Evolutionary conservation across 371 early-diverging fungal species (phyloP).

Genomic region (Cokeromyces recurvatus): DNA sequence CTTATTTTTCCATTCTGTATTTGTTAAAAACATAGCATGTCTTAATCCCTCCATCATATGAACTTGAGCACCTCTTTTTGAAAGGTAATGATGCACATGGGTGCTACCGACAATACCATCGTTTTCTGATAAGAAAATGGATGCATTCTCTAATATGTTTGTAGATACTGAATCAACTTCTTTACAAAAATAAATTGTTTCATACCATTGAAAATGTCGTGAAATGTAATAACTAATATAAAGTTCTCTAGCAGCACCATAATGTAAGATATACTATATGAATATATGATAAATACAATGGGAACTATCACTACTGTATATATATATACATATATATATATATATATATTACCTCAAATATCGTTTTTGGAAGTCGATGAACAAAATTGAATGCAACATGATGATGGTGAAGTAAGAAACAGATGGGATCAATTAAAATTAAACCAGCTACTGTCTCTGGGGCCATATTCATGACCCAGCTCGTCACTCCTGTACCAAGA

Average conservation of each 20-base stretch:
- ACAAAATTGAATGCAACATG: constrained; percentile 67
- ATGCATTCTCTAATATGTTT: constrained; percentile 19
- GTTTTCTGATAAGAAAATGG: constrained; percentile 39
- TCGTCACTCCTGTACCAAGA: constrained; percentile 52
- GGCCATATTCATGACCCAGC: constrained; percentile 40
- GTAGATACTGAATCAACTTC: neutral
- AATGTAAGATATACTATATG: constrained; percentile 46
- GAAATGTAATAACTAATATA: constrained; percentile 60
- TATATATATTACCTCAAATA: constrained; percentile 54
- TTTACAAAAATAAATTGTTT: constrained; percentile 43
- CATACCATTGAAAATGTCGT: constrained; percentile 61
- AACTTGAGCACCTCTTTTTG: constrained; percentile 13
- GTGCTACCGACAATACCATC: constrained; percentile 43
- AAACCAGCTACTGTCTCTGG: constrained; percentile 47
- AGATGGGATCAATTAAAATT: constrained; percentile 67
- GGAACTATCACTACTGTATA: too few species aligned
- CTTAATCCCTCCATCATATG: constrained; percentile 39
- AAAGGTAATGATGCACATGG: constrained; percentile 30
- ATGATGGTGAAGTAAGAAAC: constrained; percentile 59
- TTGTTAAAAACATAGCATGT: constrained; percentile 48
- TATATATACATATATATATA: too few species aligned
- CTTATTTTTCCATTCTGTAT: constrained; percentile 29
- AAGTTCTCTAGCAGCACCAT: constrained; percentile 60
- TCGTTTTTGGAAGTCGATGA: constrained; percentile 47
- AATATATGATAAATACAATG: neutral